phyloP scores from a whole-genome alignment of 306 rosid genomes.

The peach (Prunus persica) region Prunus_persica_NCBIv2 NC_034009.1:41382501-41383000 shows the following conservation, averaged over 20 bases:
- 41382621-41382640: conserved; percentile 54
- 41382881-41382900: neutral
- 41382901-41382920: neutral
- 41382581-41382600: conserved; percentile 56
- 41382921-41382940: neutral
- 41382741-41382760: neutral
- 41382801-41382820: neutral
- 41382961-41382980: neutral
- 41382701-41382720: neutral
- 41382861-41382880: neutral
- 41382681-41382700: conserved; percentile 13
- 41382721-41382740: neutral
- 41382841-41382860: neutral
- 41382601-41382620: conserved; percentile 38
- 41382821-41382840: neutral
- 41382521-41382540: conserved; percentile 48
- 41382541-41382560: conserved; percentile 67
- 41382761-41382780: neutral
- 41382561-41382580: conserved; percentile 68
- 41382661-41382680: conserved; percentile 44
- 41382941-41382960: neutral
- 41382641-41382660: conserved; percentile 35
- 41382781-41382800: neutral
- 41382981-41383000: neutral
- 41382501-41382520: conserved; percentile 38